Conservation (phyloP, 192 early-diverging fungal genomes). For the Linnemannia elongata region DNA sequence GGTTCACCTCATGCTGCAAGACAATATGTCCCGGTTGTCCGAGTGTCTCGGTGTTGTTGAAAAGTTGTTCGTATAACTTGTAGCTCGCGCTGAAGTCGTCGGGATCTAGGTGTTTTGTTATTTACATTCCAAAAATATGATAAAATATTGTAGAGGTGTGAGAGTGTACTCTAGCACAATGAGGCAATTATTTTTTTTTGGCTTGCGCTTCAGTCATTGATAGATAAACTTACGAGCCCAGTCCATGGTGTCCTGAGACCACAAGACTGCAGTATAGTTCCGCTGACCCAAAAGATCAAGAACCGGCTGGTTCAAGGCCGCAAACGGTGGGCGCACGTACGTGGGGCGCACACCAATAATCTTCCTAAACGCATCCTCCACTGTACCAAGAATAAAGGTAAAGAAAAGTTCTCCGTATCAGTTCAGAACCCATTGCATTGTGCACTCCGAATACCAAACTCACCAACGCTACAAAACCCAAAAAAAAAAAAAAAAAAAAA, state of each 20-base stretch:
- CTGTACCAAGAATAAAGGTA: background rate
- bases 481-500: too few relatives aligned
- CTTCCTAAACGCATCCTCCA: slow-evolving; percentile 13
- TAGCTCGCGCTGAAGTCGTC: slow-evolving; percentile 6
- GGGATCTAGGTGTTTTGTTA: background rate
- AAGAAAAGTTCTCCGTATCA: too few relatives aligned
- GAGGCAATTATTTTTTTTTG: too few relatives aligned
- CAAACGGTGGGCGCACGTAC: slow-evolving; percentile 16
- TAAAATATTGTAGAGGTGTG: too few relatives aligned
- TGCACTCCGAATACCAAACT: too few relatives aligned
- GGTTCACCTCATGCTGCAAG: slow-evolving; percentile 17
- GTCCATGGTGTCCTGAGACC: slow-evolving; percentile 6
- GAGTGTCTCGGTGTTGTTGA: slow-evolving; percentile 1
- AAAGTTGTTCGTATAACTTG: background rate
- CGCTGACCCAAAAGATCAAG: slow-evolving; percentile 14
- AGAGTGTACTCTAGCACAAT: too few relatives aligned
- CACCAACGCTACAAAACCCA: too few relatives aligned
- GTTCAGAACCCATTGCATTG: too few relatives aligned
- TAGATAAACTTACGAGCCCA: slow-evolving; percentile 12
- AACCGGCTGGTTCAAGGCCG: background rate
- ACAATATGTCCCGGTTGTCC: slow-evolving; percentile 11
- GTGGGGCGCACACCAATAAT: slow-evolving; percentile 17
- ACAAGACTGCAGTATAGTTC: slow-evolving; percentile 12
- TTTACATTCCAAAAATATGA: background rate
- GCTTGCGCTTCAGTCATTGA: too few relatives aligned